Evolutionary conservation across 208 protist genomes (phyloP).

Genomic region (Acanthamoeba healyi): DNA sequence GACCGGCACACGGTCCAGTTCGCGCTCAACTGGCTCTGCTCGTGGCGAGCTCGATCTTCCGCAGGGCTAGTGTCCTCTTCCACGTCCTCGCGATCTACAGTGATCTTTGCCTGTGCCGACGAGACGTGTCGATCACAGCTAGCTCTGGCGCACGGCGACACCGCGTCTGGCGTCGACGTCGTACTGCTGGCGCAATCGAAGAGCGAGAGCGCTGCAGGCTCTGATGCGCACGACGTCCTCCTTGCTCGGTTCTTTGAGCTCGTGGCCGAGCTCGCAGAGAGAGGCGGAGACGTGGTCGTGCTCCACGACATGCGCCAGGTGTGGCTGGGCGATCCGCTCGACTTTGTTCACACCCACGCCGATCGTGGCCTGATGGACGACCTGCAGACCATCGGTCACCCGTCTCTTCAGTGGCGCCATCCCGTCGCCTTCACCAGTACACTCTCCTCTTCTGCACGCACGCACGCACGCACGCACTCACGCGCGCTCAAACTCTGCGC

Average conservation of each 20-base stretch:
- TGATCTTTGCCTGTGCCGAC: not conserved
- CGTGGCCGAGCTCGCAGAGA: not conserved
- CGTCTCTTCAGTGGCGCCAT: not conserved
- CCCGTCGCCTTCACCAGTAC: not conserved
- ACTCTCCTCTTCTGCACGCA: not conserved
- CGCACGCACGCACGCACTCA: no score
- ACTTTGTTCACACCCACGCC: constrained; percentile 7
- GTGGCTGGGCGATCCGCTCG: constrained; percentile 49
- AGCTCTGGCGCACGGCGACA: no score
- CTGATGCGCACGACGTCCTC: not conserved
- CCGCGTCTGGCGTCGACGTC: not conserved
- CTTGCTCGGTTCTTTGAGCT: not conserved
- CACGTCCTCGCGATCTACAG: not conserved
- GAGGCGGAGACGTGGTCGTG: not conserved
- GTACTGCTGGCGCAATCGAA: not conserved
- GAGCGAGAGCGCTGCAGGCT: not conserved
- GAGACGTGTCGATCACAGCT: not conserved
- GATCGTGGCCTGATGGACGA: constrained; percentile 5
- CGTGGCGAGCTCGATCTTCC: not conserved
- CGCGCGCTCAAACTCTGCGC: no score
- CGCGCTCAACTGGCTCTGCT: constrained; percentile 46
- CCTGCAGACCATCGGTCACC: constrained; percentile 47
- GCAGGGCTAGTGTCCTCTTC: not conserved
- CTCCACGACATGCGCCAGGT: constrained; percentile 46
- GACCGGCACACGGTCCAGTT: not conserved